phyloP scores from a whole-genome alignment of 73 alveolate genomes.

The Tetrahymena thermophila region DNA sequence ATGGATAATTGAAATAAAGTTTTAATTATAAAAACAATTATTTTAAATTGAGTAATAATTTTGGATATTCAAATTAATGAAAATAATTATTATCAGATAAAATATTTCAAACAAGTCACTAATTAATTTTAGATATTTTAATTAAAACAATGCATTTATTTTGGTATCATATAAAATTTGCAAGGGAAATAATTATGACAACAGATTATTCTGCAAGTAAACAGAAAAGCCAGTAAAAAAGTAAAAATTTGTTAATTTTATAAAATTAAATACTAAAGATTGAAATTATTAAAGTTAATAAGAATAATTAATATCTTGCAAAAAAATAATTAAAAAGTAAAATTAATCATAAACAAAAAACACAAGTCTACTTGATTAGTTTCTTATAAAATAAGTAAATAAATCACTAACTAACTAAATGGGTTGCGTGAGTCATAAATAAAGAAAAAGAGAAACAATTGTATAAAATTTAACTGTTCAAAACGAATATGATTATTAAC shows the following conservation, averaged over 20 bases:
- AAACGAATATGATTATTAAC: neutral
- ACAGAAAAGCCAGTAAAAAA: neutral
- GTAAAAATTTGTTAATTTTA: neutral
- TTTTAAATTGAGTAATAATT: too few relatives aligned
- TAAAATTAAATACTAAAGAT: neutral
- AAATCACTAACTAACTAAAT: neutral
- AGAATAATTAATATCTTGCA: neutral
- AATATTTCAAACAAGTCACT: too few relatives aligned
- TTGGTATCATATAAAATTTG: too few relatives aligned
- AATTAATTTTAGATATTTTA: too few relatives aligned
- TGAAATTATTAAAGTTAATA: neutral
- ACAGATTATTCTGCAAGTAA: neutral
- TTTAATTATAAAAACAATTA: too few relatives aligned
- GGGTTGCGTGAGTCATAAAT: neutral
- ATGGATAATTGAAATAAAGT: too few relatives aligned
- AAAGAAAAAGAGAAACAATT: neutral
- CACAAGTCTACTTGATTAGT: neutral
- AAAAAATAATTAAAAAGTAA: neutral
- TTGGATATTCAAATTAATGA: too few relatives aligned
- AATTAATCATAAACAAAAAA: too few relatives aligned
- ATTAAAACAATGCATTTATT: too few relatives aligned
- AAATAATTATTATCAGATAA: too few relatives aligned
- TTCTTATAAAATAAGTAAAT: too few relatives aligned
- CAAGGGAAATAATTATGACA: neutral
- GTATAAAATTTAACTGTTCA: neutral